phyloP scores from a whole-genome alignment of 495 filamentous ascomycete genomes.

The Xylaria cubensis region DNA sequence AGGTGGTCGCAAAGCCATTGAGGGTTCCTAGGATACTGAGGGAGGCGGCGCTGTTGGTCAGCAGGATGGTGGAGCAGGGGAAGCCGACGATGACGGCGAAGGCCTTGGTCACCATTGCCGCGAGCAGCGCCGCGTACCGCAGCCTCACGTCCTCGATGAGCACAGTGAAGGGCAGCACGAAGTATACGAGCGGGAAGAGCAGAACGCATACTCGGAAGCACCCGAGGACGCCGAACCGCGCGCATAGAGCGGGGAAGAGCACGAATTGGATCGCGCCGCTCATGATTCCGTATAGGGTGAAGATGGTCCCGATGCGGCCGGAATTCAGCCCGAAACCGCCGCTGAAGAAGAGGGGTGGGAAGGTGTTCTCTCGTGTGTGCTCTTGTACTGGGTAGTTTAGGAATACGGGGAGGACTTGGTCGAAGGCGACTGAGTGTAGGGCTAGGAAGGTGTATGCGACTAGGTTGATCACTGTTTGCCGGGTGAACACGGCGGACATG shows the following conservation, averaged over 20 bases:
- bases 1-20: constrained; percentile 84
- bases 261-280: constrained; percentile 81
- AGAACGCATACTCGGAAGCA: constrained; percentile 66
- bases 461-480: constrained; percentile 78
- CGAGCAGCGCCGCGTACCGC: constrained; percentile 55
- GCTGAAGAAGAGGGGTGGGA: constrained; percentile 77
- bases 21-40: constrained; percentile 82
- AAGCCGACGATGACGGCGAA: constrained; percentile 79
- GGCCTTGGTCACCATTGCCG: constrained; percentile 71
- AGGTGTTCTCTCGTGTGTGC: constrained; percentile 59
- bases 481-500: constrained; percentile 72
- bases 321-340: constrained; percentile 79
- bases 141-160: constrained; percentile 56
- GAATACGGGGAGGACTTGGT: constrained; percentile 82
- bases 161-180: constrained; percentile 75
- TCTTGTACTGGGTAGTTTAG: constrained; percentile 71
- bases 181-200: constrained; percentile 73
- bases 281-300: constrained; percentile 73
- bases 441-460: constrained; percentile 76
- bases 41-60: constrained; percentile 83
- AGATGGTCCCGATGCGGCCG: constrained; percentile 75
- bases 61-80: constrained; percentile 84
- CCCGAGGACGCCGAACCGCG: constrained; percentile 70
- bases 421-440: constrained; percentile 77
- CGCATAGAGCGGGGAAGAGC: constrained; percentile 73